Conservation (phyloP, 2,329 filamentous ascomycete species). For the Arachnopeziza araneosa region DNA sequence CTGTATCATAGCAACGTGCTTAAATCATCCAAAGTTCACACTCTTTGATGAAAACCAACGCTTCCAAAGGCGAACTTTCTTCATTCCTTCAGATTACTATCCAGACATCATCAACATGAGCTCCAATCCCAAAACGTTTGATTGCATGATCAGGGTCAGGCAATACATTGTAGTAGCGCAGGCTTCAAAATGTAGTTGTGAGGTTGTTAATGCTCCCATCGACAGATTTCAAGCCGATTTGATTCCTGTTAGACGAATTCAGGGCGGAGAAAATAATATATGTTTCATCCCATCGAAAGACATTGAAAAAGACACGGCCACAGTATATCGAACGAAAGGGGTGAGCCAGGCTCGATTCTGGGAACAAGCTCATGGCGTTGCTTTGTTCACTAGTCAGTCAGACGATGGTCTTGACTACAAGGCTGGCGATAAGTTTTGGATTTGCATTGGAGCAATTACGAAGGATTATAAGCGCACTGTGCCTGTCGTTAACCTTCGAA, state of each 20-base stretch:
- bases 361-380: conserved; percentile 19
- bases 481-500: conserved; percentile 24
- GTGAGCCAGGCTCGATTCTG: conserved; percentile 3
- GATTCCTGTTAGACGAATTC: conserved; percentile 19
- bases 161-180: conserved; percentile 19
- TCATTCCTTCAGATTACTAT: too few relatives aligned
- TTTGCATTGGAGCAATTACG: conserved; percentile 9
- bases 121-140: background rate
- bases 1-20: too few relatives aligned
- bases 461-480: conserved; percentile 3
- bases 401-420: conserved; percentile 13
- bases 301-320: conserved; percentile 20
- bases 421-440: conserved; percentile 19
- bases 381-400: conserved; percentile 12
- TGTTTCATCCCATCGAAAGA: conserved; percentile 20
- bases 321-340: conserved; percentile 10
- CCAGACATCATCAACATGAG: too few relatives aligned
- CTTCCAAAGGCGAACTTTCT: too few relatives aligned
- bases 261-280: conserved; percentile 13
- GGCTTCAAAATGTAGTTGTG: conserved; percentile 17
- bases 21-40: too few relatives aligned
- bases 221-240: background rate
- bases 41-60: too few relatives aligned
- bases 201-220: conserved; percentile 8
- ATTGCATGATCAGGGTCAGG: conserved; percentile 15